Evolutionary conservation across 179 eudicot species (phyloP).

Genomic region (Patellifolia procumbens): DNA sequence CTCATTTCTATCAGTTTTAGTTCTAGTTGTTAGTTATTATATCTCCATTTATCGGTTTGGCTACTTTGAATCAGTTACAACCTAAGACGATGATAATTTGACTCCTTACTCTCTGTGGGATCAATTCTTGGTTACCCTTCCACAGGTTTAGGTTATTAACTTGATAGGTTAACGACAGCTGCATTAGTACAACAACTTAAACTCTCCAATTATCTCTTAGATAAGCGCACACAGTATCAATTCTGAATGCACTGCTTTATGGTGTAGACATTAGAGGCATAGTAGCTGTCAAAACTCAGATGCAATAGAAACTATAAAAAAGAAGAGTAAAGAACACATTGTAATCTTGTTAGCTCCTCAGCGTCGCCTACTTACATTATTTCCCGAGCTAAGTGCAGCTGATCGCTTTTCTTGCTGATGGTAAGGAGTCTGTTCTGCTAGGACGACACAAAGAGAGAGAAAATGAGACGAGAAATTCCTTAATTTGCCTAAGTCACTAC

Average conservation of each 20-base stretch:
- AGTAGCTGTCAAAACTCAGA: neutral
- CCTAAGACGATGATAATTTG: no score
- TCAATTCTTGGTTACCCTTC: no score
- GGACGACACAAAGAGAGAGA: slow-evolving; percentile 3
- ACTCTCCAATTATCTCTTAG: neutral
- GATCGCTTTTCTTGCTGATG: slow-evolving; percentile 44
- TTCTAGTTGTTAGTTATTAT: no score
- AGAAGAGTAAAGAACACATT: neutral
- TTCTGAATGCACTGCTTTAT: neutral
- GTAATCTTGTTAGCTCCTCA: neutral
- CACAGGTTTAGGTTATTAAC: neutral
- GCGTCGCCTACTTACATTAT: slow-evolving; percentile 52
- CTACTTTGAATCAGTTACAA: no score
- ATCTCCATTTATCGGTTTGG: no score
- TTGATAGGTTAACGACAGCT: neutral
- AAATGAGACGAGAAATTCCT: neutral
- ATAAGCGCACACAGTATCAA: neutral
- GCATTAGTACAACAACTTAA: no score
- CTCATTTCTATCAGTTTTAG: no score
- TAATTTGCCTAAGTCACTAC: neutral
- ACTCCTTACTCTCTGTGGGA: no score
- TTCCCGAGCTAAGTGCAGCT: slow-evolving; percentile 35
- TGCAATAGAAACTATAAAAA: neutral
- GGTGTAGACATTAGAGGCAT: neutral
- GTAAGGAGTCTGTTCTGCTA: slow-evolving; percentile 45